Evolutionary conservation across 257 asterid genomes (phyloP), one percentile per base, ranked within the genome.

Genomic region (Solanum paucissectum): DNA sequence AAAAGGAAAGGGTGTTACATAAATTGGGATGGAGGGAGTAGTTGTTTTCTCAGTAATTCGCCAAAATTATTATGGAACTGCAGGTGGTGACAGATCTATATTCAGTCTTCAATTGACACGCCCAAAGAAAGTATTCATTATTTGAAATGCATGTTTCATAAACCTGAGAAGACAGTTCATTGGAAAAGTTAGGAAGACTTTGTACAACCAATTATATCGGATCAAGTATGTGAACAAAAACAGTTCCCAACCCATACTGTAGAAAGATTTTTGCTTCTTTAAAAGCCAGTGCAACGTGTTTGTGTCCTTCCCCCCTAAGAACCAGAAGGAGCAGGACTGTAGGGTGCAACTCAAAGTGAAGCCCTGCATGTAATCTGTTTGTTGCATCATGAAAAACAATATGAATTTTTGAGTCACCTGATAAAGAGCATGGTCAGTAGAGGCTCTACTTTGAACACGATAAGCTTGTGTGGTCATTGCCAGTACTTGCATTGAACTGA

Each of bases 381-480:
- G 68, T 44, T 81, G 42, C 86, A 82, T 82, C 71, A 82, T 20
- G 44, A 49, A 82, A 40, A 49, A 32, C 44, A 49, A 18, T 49
- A 82, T 18, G 71, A 66, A 40, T n/a, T 12, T 83, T 85, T 29
- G 27, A 90, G 94, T 95, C 93, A 97, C 99, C 86, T 88, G 90
- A 85, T 90, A 91, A 12, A 77, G 62, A 38, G 90, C 64, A 83
- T 89, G 93, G 89, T 93, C 96, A 87, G 91, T 92, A 85, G 96
- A 94, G 90, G 98, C 98, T 91, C 96, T 92, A 88, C 99, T 97
- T 92, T 97, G 98, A 88, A 97, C 97, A 83, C 98, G 98, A 89
- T 97, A 97, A 68, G 98, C 98, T 92, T 95, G 94, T 34, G 99
- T 95, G 76, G 99, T 97, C 98, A 97, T 95, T 49, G 99, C 98